These are phyloP conservation scores for Calonectria honghensis DNA, from an alignment of 2,329 filamentous ascomycete genomes.

Conservation along the genomic window DNA sequence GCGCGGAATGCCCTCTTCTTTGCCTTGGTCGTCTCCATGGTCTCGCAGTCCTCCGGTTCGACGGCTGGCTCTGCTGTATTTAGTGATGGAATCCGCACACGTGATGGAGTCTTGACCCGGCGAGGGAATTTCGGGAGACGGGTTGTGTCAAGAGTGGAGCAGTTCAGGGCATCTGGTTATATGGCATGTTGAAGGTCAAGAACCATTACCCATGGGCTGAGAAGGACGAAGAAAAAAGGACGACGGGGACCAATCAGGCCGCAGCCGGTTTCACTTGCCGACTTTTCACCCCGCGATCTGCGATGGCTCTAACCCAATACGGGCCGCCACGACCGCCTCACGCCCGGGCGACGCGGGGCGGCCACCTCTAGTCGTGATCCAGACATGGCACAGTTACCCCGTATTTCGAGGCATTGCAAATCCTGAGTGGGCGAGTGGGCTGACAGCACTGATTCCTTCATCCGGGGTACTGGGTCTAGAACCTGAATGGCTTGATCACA, in stretches of 20 bases:
- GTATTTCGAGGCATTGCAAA: constrained; percentile 12
- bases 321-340: constrained; percentile 16
- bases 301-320: constrained; percentile 34
- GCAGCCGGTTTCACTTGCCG: constrained; percentile 42
- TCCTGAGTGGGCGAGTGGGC: constrained; percentile 20
- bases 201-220: constrained; percentile 10
- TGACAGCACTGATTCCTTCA: constrained; percentile 5
- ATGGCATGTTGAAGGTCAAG: constrained; percentile 14
- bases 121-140: constrained; percentile 24
- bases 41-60: background rate
- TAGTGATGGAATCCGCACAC: background rate
- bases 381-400: background rate
- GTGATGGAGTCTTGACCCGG: constrained; percentile 10
- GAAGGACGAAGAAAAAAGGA: constrained; percentile 18
- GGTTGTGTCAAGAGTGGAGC: constrained; percentile 34
- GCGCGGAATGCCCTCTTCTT: constrained; percentile 51
- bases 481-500: background rate
- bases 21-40: constrained; percentile 39
- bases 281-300: constrained; percentile 36
- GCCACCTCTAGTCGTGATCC: background rate
- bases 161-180: constrained; percentile 27
- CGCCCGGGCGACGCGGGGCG: constrained; percentile 34
- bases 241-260: constrained; percentile 27
- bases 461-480: constrained; percentile 26
- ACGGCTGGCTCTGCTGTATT: background rate